Percentiles rank a stretch among this genome's conserved stretches.
These are phyloP conservation scores for Suillus ampliporus DNA, from an alignment of 768 basidiomycete species.

Conservation along the genomic window DNA sequence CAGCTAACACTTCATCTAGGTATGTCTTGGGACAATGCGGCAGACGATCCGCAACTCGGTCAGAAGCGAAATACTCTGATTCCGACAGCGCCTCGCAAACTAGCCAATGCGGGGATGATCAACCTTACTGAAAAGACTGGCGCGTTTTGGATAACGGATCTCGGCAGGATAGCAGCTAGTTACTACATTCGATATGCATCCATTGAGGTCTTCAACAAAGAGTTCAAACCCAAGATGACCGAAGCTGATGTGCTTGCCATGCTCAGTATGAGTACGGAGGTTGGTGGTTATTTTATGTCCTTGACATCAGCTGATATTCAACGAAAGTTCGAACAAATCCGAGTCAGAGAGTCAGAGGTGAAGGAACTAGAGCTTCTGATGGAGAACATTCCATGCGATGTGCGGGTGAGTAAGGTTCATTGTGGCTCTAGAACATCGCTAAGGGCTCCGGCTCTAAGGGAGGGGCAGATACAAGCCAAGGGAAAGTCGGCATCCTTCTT, in stretches of 20 bases:
- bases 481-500: conserved; percentile 94
- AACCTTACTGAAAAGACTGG: conserved; percentile 64
- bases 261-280: conserved; percentile 92
- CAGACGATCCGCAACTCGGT: conserved; percentile 76
- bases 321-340: conserved; percentile 89
- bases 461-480: conserved; percentile 65
- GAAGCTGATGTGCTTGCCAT: conserved; percentile 91
- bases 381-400: conserved; percentile 76
- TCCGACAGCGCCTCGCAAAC: conserved; percentile 62
- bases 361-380: conserved; percentile 79
- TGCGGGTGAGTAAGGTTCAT: conserved; percentile 57
- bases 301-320: not conserved
- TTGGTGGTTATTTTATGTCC: conserved; percentile 34
- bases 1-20: conserved; percentile 50
- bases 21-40: conserved; percentile 67
- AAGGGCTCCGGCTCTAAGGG: conserved; percentile 48
- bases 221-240: conserved; percentile 82
- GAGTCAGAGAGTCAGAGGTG: conserved; percentile 88
- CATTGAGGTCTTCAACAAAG: conserved; percentile 83
- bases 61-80: conserved; percentile 74
- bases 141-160: conserved; percentile 77
- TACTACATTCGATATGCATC: conserved; percentile 91
- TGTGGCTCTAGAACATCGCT: not conserved
- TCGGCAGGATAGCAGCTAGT: conserved; percentile 95
- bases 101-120: conserved; percentile 83